Percentiles rank a stretch among this genome's conserved stretches.
phyloP scores from a whole-genome alignment of 495 filamentous ascomycete genomes.

The Xylaria cubensis region DNA sequence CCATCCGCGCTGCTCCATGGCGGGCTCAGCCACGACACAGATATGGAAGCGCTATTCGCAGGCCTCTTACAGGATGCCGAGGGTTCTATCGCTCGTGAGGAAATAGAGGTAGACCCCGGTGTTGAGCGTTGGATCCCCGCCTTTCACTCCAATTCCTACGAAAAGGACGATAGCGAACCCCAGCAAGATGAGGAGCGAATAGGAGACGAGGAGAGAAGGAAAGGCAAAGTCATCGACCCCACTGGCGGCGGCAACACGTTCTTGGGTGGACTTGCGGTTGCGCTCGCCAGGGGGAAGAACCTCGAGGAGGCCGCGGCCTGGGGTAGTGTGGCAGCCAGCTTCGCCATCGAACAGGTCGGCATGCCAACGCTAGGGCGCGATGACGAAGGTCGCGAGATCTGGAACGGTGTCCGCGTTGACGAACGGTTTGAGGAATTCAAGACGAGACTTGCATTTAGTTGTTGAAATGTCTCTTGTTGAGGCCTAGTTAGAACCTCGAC shows the following conservation, averaged over 20 bases:
- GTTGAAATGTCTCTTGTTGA: constrained; percentile 1
- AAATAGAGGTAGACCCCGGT: constrained; percentile 64
- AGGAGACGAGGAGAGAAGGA: constrained; percentile 48
- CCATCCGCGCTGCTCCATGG: constrained; percentile 48
- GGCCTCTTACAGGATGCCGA: constrained; percentile 57
- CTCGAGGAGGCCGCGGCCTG: constrained; percentile 75
- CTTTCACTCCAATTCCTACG: constrained; percentile 44
- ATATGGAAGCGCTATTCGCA: constrained; percentile 60
- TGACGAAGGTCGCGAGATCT: constrained; percentile 67
- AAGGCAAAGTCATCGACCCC: constrained; percentile 75
- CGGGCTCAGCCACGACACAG: constrained; percentile 56
- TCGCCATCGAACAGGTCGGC: constrained; percentile 93
- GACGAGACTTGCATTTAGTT: constrained; percentile 38
- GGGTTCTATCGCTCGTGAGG: constrained; percentile 60
- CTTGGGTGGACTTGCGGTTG: constrained; percentile 81
- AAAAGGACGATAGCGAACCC: constrained; percentile 38
- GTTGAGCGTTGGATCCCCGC: constrained; percentile 64
- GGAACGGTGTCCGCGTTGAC: constrained; percentile 71
- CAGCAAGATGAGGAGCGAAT: constrained; percentile 33
- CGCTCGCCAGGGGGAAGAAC: constrained; percentile 66
- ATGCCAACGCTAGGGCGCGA: constrained; percentile 67
- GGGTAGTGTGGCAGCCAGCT: constrained; percentile 87
- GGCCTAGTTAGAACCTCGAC: not conserved
- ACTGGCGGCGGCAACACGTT: constrained; percentile 97
- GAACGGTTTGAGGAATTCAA: constrained; percentile 62